A percentile compares a stretch with the other conserved stretches of the same genome.
These are phyloP conservation scores for Monilinia vaccinii-corymbosi DNA, from an alignment of 2,329 filamentous ascomycete genomes.

Conservation along the genomic window DNA sequence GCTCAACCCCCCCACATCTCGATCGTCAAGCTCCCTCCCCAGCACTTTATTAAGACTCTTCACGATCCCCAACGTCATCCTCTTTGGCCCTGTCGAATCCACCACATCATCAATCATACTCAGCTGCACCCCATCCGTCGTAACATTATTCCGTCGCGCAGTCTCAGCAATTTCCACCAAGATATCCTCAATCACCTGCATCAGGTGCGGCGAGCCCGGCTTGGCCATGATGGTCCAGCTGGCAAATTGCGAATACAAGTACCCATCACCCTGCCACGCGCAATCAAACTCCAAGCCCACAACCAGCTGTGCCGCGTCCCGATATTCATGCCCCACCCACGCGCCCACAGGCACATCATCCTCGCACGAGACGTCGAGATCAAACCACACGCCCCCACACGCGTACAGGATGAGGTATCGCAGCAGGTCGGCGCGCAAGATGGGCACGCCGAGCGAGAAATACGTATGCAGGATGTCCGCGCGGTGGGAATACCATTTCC, in stretches of 20 bases:
- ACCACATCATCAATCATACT: not conserved
- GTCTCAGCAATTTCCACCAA: not conserved
- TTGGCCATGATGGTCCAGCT: not conserved
- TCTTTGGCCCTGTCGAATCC: not conserved
- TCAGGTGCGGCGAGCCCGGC: not conserved
- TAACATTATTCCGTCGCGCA: not conserved
- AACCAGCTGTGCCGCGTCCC: not conserved
- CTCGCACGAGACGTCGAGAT: slow-evolving; percentile 45
- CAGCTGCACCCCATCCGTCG: not conserved
- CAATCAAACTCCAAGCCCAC: not conserved
- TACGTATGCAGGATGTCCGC: slow-evolving; percentile 57
- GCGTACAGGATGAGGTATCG: slow-evolving; percentile 61
- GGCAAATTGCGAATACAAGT: not conserved
- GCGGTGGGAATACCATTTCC: slow-evolving; percentile 34
- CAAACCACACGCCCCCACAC: slow-evolving; percentile 42
- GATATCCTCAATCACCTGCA: not conserved
- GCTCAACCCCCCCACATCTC: not conserved
- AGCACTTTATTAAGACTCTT: not conserved
- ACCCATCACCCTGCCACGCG: not conserved
- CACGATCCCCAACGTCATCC: slow-evolving; percentile 1
- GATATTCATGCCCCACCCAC: slow-evolving; percentile 55
- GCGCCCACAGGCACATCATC: slow-evolving; percentile 42
- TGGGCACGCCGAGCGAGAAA: slow-evolving; percentile 49
- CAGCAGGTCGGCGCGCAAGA: slow-evolving; percentile 58
- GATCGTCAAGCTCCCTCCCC: not conserved